Conservation (phyloP, 495 filamentous ascomycete genomes). For the Penicillium herquei region DNA sequence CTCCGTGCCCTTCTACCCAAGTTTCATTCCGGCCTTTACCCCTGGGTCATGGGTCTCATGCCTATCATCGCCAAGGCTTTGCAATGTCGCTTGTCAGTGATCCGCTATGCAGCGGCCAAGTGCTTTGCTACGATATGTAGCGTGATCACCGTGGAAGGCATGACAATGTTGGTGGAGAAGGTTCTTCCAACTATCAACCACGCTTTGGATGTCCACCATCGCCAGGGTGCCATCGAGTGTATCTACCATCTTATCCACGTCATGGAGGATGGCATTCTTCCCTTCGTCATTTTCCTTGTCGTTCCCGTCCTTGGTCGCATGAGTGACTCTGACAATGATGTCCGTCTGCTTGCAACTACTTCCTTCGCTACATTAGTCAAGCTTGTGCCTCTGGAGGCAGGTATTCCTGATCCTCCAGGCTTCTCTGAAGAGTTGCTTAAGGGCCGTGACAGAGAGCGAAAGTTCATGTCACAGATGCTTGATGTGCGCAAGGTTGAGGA, state of each 20-base stretch:
- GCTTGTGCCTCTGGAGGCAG: conserved; percentile 96
- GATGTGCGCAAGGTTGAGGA: conserved; percentile 94
- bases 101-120: conserved; percentile 95
- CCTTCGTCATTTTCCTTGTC: conserved; percentile 98
- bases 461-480: conserved; percentile 95
- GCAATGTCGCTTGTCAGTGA: conserved; percentile 81
- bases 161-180: conserved; percentile 93
- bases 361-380: conserved; percentile 97
- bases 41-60: conserved; percentile 76
- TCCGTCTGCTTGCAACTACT: conserved; percentile 90
- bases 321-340: conserved; percentile 96
- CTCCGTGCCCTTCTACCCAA: conserved; percentile 86
- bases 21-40: conserved; percentile 67
- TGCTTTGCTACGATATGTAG: conserved; percentile 97
- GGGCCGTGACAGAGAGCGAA: conserved; percentile 87
- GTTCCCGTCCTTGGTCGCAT: conserved; percentile 98
- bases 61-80: conserved; percentile 85
- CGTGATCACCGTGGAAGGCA: conserved; percentile 87
- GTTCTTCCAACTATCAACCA: conserved; percentile 89
- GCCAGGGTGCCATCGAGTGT: conserved; percentile 90
- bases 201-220: conserved; percentile 75
- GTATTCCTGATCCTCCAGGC: conserved; percentile 94
- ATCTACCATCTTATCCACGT: conserved; percentile 96
- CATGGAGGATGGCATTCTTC: conserved; percentile 94
- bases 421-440: conserved; percentile 82